phyloP scores from a whole-genome alignment of 257 asterid species.

The Jacaranda mimosifolia region DNA sequence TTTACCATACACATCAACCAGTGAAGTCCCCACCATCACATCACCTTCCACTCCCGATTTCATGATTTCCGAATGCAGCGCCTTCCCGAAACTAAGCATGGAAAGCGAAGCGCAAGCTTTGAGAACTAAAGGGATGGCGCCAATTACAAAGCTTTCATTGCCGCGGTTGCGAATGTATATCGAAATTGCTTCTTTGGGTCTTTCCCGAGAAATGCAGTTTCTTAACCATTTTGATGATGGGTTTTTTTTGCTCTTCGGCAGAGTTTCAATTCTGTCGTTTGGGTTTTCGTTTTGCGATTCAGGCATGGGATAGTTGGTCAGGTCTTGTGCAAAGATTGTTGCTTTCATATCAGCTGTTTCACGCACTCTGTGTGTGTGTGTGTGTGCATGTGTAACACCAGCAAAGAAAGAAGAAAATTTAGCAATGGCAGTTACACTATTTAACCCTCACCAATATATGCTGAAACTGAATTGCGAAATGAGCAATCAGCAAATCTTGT shows the following conservation, averaged over 20 bases:
- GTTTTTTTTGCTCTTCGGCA: slow-evolving; percentile 24
- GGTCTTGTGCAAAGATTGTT: slow-evolving; percentile 11
- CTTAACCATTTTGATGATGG: slow-evolving; percentile 50
- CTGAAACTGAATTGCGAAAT: no score
- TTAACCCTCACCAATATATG: no score
- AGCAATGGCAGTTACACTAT: no score
- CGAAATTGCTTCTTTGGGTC: slow-evolving; percentile 57
- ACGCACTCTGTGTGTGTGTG: no score
- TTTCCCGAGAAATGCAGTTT: slow-evolving; percentile 51
- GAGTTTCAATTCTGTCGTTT: no score
- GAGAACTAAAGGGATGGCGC: slow-evolving; percentile 66
- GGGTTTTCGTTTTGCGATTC: not conserved
- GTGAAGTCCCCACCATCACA: slow-evolving; percentile 76
- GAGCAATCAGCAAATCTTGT: no score
- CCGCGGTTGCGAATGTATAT: slow-evolving; percentile 55
- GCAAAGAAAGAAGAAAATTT: no score
- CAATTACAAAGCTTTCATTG: slow-evolving; percentile 38
- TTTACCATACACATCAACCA: slow-evolving; percentile 76
- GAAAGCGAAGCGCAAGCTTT: slow-evolving; percentile 79
- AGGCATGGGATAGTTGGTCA: slow-evolving; percentile 17
- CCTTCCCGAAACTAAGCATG: slow-evolving; percentile 51
- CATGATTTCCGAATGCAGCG: slow-evolving; percentile 66
- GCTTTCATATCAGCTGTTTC: slow-evolving; percentile 30
- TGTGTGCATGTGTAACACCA: no score
- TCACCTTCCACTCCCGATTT: slow-evolving; percentile 61